A percentile compares a stretch with the other conserved stretches of the same genome.
These are phyloP conservation scores for Asterophora lycoperdoides DNA, from an alignment of 768 basidiomycete genomes.

Conservation along the genomic window DNA sequence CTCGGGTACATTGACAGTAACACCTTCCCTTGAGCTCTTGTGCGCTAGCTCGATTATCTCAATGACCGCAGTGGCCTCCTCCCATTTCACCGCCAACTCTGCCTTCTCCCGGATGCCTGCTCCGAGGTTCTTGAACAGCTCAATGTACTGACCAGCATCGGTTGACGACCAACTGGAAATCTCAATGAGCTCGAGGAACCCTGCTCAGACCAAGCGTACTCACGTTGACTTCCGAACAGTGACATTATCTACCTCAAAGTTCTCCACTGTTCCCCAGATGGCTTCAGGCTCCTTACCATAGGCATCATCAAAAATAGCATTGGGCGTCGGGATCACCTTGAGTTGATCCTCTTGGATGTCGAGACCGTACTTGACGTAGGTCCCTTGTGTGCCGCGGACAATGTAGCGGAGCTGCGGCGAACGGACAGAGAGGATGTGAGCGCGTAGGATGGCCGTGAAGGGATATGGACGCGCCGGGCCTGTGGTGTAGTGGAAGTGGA, in stretches of 20 bases:
- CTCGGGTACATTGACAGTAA: conserved; percentile 31
- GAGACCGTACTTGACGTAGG: conserved; percentile 70
- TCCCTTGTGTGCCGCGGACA: conserved; percentile 68
- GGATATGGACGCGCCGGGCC: conserved; percentile 42
- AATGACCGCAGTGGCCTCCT: conserved; percentile 66
- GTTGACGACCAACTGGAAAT: conserved; percentile 57
- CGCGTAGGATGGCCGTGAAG: conserved; percentile 63
- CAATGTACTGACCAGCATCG: conserved; percentile 53
- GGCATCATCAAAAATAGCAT: conserved; percentile 36
- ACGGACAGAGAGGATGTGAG: conserved; percentile 64
- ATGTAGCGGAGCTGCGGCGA: conserved; percentile 65
- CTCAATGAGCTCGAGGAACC: background rate
- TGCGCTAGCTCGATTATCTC: conserved; percentile 75
- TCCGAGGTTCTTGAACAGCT: conserved; percentile 64
- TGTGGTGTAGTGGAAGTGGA: conserved; percentile 47
- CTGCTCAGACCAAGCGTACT: conserved; percentile 2
- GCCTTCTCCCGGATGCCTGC: conserved; percentile 52
- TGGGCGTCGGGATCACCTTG: conserved; percentile 47
- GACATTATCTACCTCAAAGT: conserved; percentile 43
- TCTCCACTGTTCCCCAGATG: conserved; percentile 62
- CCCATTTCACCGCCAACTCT: conserved; percentile 63
- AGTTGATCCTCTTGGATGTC: conserved; percentile 81
- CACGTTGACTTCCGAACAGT: conserved; percentile 35
- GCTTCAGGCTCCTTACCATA: conserved; percentile 63
- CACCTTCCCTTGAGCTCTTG: conserved; percentile 59